These are phyloP conservation scores for Barbarea vulgaris DNA, from an alignment of 345 rosid genomes.

Conservation along the genomic window DNA sequence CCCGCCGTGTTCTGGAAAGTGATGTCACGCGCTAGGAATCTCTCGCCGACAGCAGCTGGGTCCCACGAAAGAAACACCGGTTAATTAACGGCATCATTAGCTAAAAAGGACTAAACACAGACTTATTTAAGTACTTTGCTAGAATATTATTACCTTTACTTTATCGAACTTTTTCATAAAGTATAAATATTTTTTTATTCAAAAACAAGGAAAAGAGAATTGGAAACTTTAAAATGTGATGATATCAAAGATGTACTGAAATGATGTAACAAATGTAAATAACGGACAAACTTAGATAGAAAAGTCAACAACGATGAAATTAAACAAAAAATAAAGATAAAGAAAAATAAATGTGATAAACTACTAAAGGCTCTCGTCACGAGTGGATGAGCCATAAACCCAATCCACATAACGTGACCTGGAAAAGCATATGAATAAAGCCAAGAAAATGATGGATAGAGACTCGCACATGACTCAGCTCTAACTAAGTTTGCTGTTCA, in stretches of 20 bases:
- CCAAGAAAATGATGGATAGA: constrained; percentile 17
- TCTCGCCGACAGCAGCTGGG: constrained; percentile 76
- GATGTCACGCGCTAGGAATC: constrained; percentile 71
- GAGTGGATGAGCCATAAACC: constrained; percentile 34
- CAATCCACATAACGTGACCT: constrained; percentile 25
- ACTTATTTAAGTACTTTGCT: background rate
- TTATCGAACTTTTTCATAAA: background rate
- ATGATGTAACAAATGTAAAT: background rate
- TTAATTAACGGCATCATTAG: constrained; percentile 15
- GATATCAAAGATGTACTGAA: background rate
- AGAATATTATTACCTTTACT: background rate
- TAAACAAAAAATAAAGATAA: background rate
- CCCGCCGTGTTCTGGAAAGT: constrained; percentile 90
- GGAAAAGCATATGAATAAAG: constrained; percentile 21
- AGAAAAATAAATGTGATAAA: background rate
- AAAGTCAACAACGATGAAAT: constrained; percentile 23
- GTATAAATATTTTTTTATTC: background rate
- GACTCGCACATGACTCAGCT: constrained; percentile 16
- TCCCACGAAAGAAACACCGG: background rate
- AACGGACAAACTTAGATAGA: background rate
- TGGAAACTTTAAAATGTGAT: constrained; percentile 6
- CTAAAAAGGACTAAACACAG: background rate
- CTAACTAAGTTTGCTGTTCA: constrained; percentile 2
- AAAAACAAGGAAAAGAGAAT: background rate
- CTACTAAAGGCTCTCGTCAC: constrained; percentile 19